Evolutionary conservation across 306 rosid species (phyloP).

Genomic region (Quercus dentata): DNA sequence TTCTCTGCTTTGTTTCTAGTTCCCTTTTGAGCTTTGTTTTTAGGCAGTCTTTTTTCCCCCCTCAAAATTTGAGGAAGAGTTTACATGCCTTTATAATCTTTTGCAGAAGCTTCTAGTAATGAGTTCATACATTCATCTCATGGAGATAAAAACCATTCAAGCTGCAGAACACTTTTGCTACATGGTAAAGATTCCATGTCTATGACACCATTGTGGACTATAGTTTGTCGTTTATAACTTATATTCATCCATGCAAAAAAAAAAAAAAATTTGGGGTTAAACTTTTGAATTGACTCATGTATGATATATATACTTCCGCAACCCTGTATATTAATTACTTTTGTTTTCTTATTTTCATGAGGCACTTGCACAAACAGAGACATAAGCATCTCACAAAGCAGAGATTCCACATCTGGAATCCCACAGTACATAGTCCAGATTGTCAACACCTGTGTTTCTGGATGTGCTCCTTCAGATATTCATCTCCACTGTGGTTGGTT

Average conservation of each 20-base stretch:
- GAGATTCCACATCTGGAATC: conserved; percentile 47
- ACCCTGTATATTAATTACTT: neutral
- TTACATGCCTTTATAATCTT: conserved; percentile 11
- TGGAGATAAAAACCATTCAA: conserved; percentile 32
- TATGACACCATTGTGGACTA: no score
- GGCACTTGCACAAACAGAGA: conserved; percentile 53
- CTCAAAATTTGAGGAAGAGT: neutral
- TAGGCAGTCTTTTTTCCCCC: neutral
- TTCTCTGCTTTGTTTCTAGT: neutral
- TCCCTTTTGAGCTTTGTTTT: neutral
- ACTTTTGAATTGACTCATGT: no score
- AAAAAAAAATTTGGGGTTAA: neutral
- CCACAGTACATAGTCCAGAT: conserved; percentile 61
- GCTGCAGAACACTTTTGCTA: conserved; percentile 27
- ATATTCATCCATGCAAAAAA: neutral
- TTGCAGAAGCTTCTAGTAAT: conserved; percentile 19
- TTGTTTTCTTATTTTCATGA: conserved; percentile 9
- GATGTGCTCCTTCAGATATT: conserved; percentile 51
- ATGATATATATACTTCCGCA: neutral
- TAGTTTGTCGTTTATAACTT: no score
- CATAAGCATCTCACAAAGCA: conserved; percentile 64
- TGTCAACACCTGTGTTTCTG: conserved; percentile 59
- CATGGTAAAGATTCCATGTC: conserved; percentile 28
- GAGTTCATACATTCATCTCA: conserved; percentile 11
- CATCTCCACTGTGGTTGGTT: conserved; percentile 79